These are phyloP conservation scores for Aspergillus bombycis DNA, from an alignment of 2,329 filamentous ascomycete species.

Conservation along the genomic window DNA sequence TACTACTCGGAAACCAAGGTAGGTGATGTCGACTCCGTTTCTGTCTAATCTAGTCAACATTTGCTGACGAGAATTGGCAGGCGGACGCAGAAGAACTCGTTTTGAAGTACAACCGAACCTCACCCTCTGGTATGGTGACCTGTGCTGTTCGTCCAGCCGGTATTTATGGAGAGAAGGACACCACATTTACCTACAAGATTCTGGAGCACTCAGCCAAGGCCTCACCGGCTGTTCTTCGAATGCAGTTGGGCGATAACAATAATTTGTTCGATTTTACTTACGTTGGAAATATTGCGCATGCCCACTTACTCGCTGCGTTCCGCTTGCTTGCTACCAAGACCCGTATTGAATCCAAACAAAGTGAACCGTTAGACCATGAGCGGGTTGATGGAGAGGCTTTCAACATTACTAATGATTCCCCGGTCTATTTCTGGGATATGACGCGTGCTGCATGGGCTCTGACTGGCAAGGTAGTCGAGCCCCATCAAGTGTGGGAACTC, in stretches of 20 bases:
- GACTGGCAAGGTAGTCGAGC: conserved; percentile 48
- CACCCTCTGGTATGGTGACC: conserved; percentile 67
- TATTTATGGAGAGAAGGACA: conserved; percentile 90
- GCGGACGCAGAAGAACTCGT: conserved; percentile 81
- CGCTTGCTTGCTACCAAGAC: conserved; percentile 67
- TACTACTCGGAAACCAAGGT: conserved; percentile 94
- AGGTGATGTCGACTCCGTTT: conserved; percentile 14
- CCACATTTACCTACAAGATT: conserved; percentile 72
- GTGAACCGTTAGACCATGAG: conserved; percentile 70
- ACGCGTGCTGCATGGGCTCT: conserved; percentile 74
- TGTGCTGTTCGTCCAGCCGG: conserved; percentile 80
- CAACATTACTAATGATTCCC: conserved; percentile 86
- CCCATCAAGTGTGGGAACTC: conserved; percentile 45
- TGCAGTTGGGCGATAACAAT: conserved; percentile 77
- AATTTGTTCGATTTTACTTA: conserved; percentile 75
- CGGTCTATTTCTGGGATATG: conserved; percentile 91
- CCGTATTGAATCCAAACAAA: conserved; percentile 49
- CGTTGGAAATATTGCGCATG: conserved; percentile 71
- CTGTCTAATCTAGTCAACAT: background rate
- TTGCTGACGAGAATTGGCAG: conserved; percentile 44
- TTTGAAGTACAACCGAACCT: conserved; percentile 70
- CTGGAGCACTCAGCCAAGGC: conserved; percentile 68
- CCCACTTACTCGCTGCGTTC: conserved; percentile 77
- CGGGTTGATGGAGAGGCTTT: conserved; percentile 83
- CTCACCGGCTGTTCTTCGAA: conserved; percentile 64